Percentiles rank a stretch among this genome's conserved stretches.
These are phyloP conservation scores for Colletotrichum phormii DNA, from an alignment of 2,329 filamentous ascomycete species.

Conservation along the genomic window DNA sequence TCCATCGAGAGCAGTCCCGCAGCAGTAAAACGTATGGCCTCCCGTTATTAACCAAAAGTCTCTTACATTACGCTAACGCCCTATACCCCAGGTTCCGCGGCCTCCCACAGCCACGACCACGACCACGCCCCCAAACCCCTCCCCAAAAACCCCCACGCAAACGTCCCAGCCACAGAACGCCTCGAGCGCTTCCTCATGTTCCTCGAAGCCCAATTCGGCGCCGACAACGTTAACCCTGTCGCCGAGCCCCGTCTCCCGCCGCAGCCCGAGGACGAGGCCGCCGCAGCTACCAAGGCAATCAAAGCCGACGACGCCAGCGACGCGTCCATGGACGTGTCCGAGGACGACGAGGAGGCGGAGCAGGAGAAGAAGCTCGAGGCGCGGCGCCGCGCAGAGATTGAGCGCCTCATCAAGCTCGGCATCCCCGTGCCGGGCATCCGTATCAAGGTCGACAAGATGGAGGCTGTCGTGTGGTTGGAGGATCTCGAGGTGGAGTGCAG, in stretches of 20 bases:
- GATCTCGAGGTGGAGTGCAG: conserved; percentile 88
- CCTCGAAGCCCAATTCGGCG: conserved; percentile 95
- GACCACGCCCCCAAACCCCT: conserved; percentile 45
- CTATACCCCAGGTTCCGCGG: conserved; percentile 65
- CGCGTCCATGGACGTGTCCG: conserved; percentile 36
- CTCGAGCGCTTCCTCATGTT: conserved; percentile 92
- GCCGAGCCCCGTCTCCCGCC: conserved; percentile 68
- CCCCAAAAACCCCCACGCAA: conserved; percentile 77
- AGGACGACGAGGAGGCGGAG: conserved; percentile 45
- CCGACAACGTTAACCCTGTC: conserved; percentile 83
- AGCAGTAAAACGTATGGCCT: conserved; percentile 91
- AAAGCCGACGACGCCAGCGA: conserved; percentile 41
- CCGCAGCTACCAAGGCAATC: conserved; percentile 43
- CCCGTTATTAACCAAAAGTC: conserved; percentile 38
- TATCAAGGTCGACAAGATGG: conserved; percentile 88
- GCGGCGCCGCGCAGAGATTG: conserved; percentile 75
- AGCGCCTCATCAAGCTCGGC: conserved; percentile 82
- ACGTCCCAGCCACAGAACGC: conserved; percentile 78
- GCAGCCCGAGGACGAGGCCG: conserved; percentile 36
- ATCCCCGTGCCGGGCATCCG: conserved; percentile 91
- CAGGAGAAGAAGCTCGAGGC: conserved; percentile 58
- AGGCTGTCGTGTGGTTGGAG: conserved; percentile 92
- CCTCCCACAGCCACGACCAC: conserved; percentile 57
- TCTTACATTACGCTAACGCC: conserved; percentile 39
- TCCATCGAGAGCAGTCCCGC: conserved; percentile 94